Evolutionary conservation across 2,329 filamentous ascomycete genomes (phyloP).

Genomic region (Plectosphaerella cucumerina): DNA sequence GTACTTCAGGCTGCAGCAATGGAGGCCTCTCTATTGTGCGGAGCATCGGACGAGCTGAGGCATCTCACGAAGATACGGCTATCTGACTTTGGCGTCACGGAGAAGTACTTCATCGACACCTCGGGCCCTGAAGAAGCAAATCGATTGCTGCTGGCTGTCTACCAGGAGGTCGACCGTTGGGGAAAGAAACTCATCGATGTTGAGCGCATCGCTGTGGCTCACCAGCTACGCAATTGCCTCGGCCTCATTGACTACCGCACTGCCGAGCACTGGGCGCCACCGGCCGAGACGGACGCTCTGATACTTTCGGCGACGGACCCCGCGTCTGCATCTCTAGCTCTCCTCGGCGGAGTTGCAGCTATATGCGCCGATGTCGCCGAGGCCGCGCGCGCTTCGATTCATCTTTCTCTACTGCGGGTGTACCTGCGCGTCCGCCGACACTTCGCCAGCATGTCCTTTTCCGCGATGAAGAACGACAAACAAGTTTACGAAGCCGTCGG

Average conservation of each 20-base stretch:
- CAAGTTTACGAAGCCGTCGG: not conserved
- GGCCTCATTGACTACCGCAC: not conserved
- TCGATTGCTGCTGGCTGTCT: no score
- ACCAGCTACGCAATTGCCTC: not conserved
- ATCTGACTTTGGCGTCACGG: no score
- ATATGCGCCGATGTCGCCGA: not conserved
- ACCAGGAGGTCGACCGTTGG: not conserved
- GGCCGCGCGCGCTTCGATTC: not conserved
- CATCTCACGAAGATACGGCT: no score
- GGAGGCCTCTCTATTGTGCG: no score
- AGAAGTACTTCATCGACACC: no score
- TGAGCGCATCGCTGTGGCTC: not conserved
- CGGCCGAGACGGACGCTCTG: not conserved
- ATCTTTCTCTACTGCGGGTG: not conserved
- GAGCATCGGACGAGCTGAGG: no score
- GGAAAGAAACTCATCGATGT: not conserved
- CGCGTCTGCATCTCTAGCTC: not conserved
- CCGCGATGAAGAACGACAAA: conserved; percentile 8
- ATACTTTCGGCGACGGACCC: not conserved
- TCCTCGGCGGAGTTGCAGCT: not conserved
- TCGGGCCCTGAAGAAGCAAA: no score
- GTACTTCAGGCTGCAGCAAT: no score
- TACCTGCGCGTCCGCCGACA: not conserved
- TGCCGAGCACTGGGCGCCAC: not conserved
- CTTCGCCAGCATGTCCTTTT: not conserved